Evolutionary conservation across 306 rosid species (phyloP).

Genomic region (Vigna reflexopilosa): DNA sequence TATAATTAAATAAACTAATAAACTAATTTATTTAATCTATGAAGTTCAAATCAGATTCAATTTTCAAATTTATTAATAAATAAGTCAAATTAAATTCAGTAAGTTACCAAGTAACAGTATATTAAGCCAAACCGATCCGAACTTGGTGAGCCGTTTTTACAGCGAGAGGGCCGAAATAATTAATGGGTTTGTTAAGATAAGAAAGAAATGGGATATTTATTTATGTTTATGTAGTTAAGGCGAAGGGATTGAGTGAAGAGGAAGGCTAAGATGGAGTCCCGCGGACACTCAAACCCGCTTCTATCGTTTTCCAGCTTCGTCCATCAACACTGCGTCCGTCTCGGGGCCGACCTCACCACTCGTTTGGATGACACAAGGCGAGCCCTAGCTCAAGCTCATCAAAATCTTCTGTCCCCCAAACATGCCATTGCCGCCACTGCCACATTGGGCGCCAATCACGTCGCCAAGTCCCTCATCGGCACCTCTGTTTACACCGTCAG

Average conservation of each 20-base stretch:
- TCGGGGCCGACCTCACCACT: conserved; percentile 62
- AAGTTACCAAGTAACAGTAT: too few species aligned
- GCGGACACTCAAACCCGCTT: conserved; percentile 63
- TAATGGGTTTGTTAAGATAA: background rate
- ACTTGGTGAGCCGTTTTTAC: too few species aligned
- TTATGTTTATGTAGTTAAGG: background rate
- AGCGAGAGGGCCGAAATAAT: background rate
- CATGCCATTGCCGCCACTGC: conserved; percentile 80
- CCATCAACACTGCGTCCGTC: conserved; percentile 71
- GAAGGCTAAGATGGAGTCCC: conserved; percentile 52
- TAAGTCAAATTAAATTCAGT: too few species aligned
- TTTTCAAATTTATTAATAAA: too few species aligned
- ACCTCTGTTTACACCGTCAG: conserved; percentile 91
- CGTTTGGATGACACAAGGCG: conserved; percentile 70
- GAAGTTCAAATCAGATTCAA: too few species aligned
- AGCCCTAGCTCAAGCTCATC: conserved; percentile 53
- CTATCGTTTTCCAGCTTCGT: conserved; percentile 72
- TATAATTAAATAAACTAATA: too few species aligned
- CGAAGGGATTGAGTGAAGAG: background rate
- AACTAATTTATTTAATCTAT: too few species aligned
- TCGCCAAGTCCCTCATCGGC: conserved; percentile 81
- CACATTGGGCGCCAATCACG: conserved; percentile 63
- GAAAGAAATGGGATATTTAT: background rate
- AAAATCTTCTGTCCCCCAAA: conserved; percentile 41
- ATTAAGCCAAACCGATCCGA: too few species aligned